Percentiles rank a stretch among this genome's conserved stretches.
Evolutionary conservation across 257 asterid genomes (phyloP).

Genomic region (Mitragyna speciosa): DNA sequence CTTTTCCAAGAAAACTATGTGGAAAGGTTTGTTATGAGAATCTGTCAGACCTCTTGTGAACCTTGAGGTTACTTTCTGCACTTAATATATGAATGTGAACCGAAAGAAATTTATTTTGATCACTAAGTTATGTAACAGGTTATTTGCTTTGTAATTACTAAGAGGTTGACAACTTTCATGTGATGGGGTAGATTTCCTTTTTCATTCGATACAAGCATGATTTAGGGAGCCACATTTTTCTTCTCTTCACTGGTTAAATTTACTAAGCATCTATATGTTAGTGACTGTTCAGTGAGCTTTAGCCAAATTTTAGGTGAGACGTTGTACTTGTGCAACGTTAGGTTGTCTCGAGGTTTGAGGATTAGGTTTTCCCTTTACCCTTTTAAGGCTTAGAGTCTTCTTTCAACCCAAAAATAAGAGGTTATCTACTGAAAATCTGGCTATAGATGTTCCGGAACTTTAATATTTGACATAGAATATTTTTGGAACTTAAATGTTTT

Average conservation of each 20-base stretch:
- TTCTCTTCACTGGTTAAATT: background rate
- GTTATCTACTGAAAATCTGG: background rate
- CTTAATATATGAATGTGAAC: background rate
- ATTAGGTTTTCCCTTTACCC: background rate
- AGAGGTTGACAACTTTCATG: background rate
- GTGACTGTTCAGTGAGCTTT: background rate
- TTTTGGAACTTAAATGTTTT: background rate
- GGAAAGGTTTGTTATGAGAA: slow-evolving; percentile 58
- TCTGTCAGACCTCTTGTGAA: background rate
- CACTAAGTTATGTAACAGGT: background rate
- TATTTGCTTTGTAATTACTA: background rate
- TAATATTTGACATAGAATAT: background rate
- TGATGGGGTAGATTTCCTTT: background rate
- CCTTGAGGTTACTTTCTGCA: background rate
- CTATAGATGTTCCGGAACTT: background rate
- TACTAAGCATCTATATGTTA: background rate
- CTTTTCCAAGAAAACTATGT: slow-evolving; percentile 90
- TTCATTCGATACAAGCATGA: background rate
- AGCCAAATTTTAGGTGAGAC: background rate
- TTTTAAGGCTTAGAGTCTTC: too few species aligned
- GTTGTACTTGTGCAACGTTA: background rate
- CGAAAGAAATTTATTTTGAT: background rate
- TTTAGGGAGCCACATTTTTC: background rate
- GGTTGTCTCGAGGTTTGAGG: background rate
- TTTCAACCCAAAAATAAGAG: too few species aligned